phyloP scores from a whole-genome alignment of 2,329 filamentous ascomycete species.

The Fusarium armeniacum region DNA sequence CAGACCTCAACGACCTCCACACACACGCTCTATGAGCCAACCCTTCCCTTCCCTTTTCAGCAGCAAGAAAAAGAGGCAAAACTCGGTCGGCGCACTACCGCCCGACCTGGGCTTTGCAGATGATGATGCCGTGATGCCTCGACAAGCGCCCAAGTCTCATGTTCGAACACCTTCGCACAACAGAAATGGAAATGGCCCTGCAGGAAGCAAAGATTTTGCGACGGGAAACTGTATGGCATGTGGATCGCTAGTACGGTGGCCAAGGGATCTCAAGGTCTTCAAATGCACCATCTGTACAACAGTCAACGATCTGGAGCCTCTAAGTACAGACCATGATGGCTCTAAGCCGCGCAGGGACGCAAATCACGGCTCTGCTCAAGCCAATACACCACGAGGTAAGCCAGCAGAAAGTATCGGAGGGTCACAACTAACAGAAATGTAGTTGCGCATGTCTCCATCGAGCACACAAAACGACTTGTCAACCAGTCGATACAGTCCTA shows the following conservation, averaged over 20 bases:
- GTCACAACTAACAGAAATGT: constrained; percentile 20
- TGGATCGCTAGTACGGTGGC: constrained; percentile 84
- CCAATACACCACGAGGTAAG: constrained; percentile 40
- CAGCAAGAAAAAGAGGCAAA: constrained; percentile 68
- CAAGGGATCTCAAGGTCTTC: constrained; percentile 78
- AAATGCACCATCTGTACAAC: constrained; percentile 87
- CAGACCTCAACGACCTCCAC: constrained; percentile 45
- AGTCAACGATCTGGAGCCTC: constrained; percentile 78
- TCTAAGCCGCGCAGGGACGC: constrained; percentile 45
- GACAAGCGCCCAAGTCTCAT: constrained; percentile 50
- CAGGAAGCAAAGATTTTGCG: constrained; percentile 68
- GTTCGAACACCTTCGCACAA: constrained; percentile 42
- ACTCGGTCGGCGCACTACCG: constrained; percentile 54
- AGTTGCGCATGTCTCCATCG: constrained; percentile 54
- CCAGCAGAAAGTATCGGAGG: neutral
- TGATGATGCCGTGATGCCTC: constrained; percentile 51
- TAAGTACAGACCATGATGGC: constrained; percentile 38
- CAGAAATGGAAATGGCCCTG: constrained; percentile 52
- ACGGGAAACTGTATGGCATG: constrained; percentile 89
- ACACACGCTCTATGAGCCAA: constrained; percentile 78
- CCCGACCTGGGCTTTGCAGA: constrained; percentile 52
- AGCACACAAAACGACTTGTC: constrained; percentile 54
- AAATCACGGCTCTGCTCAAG: constrained; percentile 31
- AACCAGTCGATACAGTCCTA: constrained; percentile 54
- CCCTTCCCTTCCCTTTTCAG: constrained; percentile 81